Base-by-base conservation (phyloP, 2,329 filamentous ascomycete species). In the Scedosporium aurantiacum region DNA sequence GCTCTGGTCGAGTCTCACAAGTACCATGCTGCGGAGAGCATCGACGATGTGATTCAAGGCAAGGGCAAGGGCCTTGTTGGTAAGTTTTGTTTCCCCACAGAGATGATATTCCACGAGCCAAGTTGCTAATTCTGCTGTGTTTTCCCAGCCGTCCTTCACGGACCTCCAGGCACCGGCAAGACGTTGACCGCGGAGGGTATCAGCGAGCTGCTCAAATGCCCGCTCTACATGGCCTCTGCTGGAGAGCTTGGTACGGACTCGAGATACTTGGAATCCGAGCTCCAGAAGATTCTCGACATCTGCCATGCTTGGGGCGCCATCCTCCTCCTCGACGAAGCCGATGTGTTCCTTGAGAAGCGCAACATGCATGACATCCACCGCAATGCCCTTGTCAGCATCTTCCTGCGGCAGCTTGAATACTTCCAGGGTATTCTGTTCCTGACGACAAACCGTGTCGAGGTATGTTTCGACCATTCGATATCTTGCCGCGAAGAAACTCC, bases 1-100 rank as follows among this genome's bases (percentile, higher is more conserved):
- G 90, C 91, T 1, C 81, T 96, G 0, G 91, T 96, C 1, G 86
- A 90, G 64, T 89, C 87, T 0, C 90, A 95, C 74, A 91, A 90
- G 64, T 92, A 90, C 72, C 86, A 93, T 61, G 86, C 87, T 0
- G 84, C 89, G 1, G 83, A 89, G 68, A 92, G 87, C 59, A 91
- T 95, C 65, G 90, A 95, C 72, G 91, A 90, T 70, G 84, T 90
- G 32, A 89, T 90, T 60, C 83, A 87, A 69, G 91, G 90, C 68
- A 96, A 96, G 71, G 91, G 91, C 63, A 91, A 90, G 68, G 91
- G 91, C 0, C 83, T 96, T 16, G 90, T 95, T 43, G 76, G 77
- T 80, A 73, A 69, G 77, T 74, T 59, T 61, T 25, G 45, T 28
- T 27, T 6, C 60, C 41, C n/a, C 14, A 43, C 63, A 60, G 52